Conservation (phyloP, 2,329 filamentous ascomycete genomes). For the Chaetomium sp. region DNA sequence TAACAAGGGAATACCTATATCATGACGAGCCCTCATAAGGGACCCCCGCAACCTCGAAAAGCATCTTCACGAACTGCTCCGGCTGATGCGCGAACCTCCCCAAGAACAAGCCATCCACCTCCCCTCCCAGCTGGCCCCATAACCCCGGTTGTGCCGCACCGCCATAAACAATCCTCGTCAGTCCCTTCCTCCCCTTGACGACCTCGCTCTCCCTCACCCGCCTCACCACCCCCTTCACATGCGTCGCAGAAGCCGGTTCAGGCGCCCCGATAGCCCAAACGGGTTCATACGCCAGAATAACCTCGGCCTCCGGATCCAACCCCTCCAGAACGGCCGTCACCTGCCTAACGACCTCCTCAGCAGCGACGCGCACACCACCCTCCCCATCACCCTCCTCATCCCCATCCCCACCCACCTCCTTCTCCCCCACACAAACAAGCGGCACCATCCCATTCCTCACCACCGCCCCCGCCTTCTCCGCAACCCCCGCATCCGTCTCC, state of each 20-base stretch:
- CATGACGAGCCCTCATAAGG: not conserved
- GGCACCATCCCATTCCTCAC: conserved; percentile 72
- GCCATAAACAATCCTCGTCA: conserved; percentile 75
- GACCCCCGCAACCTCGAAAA: conserved; percentile 65
- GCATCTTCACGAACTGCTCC: conserved; percentile 69
- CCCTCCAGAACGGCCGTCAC: conserved; percentile 64
- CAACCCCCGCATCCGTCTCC: conserved; percentile 71
- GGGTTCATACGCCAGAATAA: conserved; percentile 83
- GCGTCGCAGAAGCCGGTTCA: conserved; percentile 69
- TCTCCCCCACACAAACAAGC: conserved; percentile 79
- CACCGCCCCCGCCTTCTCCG: conserved; percentile 69
- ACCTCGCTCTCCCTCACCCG: conserved; percentile 60
- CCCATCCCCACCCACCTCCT: conserved; percentile 44
- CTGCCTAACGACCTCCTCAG: conserved; percentile 67
- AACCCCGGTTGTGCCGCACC: conserved; percentile 81
- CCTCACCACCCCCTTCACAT: conserved; percentile 71
- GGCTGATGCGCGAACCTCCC: conserved; percentile 81
- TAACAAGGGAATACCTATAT: no score
- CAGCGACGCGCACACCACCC: conserved; percentile 58
- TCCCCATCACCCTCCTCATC: conserved; percentile 39
- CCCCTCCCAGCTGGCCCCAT: conserved; percentile 66
- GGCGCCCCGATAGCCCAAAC: conserved; percentile 85
- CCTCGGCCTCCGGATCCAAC: conserved; percentile 63
- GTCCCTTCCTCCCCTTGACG: conserved; percentile 53
- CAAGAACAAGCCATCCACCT: conserved; percentile 78